Evolutionary conservation across 371 early-diverging fungal species (phyloP).

Genomic region (Apophysomyces variabilis): DNA sequence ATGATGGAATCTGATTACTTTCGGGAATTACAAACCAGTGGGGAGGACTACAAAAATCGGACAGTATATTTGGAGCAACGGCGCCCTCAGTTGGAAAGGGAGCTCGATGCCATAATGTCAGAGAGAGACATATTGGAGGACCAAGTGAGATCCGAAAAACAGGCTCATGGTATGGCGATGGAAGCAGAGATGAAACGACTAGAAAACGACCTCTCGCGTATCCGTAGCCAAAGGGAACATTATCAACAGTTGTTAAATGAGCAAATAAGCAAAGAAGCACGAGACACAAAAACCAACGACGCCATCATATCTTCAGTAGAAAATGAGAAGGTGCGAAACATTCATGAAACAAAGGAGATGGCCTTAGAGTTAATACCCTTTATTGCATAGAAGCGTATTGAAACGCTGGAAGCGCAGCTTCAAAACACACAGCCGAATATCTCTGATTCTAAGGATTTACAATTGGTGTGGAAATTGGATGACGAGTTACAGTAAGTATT

Average conservation of each 20-base stretch:
- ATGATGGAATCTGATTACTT: constrained; percentile 46
- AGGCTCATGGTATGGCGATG: constrained; percentile 37
- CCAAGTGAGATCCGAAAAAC: constrained; percentile 35
- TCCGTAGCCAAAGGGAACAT: constrained; percentile 71
- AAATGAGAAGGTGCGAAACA: constrained; percentile 35
- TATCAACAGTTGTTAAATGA: constrained; percentile 34
- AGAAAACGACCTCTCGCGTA: constrained; percentile 77
- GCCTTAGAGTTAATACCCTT: background rate
- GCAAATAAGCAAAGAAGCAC: constrained; percentile 22
- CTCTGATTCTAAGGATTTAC: background rate
- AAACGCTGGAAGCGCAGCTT: background rate
- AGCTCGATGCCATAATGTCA: constrained; percentile 21
- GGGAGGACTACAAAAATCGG: constrained; percentile 47
- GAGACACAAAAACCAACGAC: constrained; percentile 25
- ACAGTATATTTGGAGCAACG: constrained; percentile 36
- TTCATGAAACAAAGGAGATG: constrained; percentile 16
- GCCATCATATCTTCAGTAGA: constrained; percentile 30
- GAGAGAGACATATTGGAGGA: constrained; percentile 31
- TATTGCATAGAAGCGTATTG: background rate
- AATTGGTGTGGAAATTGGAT: background rate
- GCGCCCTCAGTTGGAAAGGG: constrained; percentile 26
- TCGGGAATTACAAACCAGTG: constrained; percentile 60
- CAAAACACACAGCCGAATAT: background rate
- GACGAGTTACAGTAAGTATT: background rate
- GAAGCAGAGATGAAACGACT: constrained; percentile 74